A percentile compares a stretch with the other conserved stretches of the same genome.
Conservation (phyloP, 2,329 filamentous ascomycete genomes). For the Didymella exigua region DNA sequence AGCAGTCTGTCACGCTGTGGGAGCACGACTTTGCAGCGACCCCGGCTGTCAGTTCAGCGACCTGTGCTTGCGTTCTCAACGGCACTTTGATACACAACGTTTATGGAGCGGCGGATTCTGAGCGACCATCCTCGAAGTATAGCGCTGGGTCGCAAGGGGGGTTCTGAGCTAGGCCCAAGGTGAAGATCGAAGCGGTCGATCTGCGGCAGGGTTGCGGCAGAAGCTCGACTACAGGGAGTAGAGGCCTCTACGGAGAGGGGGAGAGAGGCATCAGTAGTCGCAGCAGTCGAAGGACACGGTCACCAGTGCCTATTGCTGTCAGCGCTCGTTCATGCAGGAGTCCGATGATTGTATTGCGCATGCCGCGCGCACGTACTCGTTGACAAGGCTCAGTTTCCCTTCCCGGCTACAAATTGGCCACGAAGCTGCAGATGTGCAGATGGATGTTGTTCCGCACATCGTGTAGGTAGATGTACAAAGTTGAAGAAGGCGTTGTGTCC, state of each 20-base stretch:
- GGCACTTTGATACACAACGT: neutral
- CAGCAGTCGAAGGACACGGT: neutral
- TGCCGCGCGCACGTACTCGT: neutral
- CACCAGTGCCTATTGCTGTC: neutral
- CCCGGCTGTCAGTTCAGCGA: neutral
- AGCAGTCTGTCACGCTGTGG: neutral
- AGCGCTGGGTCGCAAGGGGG: neutral
- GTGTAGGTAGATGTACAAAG: constrained; percentile 1
- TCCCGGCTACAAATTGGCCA: neutral
- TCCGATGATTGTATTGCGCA: neutral
- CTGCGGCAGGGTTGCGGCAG: neutral
- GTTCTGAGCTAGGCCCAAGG: neutral
- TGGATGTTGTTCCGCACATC: neutral
- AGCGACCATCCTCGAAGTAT: neutral
- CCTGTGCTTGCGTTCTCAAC: neutral
- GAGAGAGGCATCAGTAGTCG: neutral
- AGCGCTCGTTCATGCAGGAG: neutral
- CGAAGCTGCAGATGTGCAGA: neutral
- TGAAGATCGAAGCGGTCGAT: neutral
- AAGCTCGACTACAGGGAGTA: neutral
- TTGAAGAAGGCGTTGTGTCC: neutral
- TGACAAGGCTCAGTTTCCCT: neutral
- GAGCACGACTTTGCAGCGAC: neutral
- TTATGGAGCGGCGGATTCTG: neutral
- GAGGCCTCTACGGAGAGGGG: neutral